A percentile compares a stretch with the other conserved stretches of the same genome.
These are phyloP conservation scores for Peronospora destructor DNA, from an alignment of 352 stramenopile species.

Conservation along the genomic window DNA sequence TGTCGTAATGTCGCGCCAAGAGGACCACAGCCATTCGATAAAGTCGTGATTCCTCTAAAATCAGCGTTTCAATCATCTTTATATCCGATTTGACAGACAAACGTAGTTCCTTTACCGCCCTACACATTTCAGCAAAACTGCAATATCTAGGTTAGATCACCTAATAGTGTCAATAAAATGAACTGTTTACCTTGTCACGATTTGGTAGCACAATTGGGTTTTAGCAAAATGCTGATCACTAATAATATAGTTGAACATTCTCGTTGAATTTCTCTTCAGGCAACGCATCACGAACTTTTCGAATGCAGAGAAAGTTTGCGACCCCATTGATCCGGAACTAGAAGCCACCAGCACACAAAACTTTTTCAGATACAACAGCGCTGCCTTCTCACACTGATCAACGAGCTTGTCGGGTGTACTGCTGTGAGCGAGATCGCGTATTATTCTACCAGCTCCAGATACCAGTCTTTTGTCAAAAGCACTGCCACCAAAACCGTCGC, in stretches of 20 bases:
- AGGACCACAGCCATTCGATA: slow-evolving; percentile 39
- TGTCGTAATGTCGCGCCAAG: slow-evolving; percentile 13
- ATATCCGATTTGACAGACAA: slow-evolving; percentile 5
- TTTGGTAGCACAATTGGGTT: slow-evolving; percentile 27
- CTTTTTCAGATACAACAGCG: slow-evolving; percentile 35
- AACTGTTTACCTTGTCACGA: slow-evolving; percentile 33
- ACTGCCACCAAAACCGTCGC: not conserved
- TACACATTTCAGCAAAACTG: slow-evolving; percentile 30
- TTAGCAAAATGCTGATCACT: slow-evolving; percentile 17
- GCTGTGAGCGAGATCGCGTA: slow-evolving; percentile 22
- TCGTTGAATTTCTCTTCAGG: slow-evolving; percentile 36
- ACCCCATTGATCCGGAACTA: slow-evolving; percentile 8
- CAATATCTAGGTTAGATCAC: slow-evolving; percentile 19
- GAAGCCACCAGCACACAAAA: slow-evolving; percentile 19
- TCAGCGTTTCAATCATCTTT: slow-evolving; percentile 23
- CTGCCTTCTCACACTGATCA: slow-evolving; percentile 29
- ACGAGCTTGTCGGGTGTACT: slow-evolving; percentile 6
- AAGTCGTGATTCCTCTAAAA: slow-evolving; percentile 39
- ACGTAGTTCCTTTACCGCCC: slow-evolving; percentile 19
- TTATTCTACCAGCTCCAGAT: slow-evolving; percentile 11
- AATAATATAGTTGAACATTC: slow-evolving; percentile 39
- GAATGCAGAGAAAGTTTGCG: slow-evolving; percentile 11
- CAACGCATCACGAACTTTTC: slow-evolving; percentile 33
- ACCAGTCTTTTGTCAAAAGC: slow-evolving; percentile 16
- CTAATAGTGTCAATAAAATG: not conserved